Evolutionary conservation across 805 yeast genomes (phyloP).

Genomic region (Starmerella sp.): DNA sequence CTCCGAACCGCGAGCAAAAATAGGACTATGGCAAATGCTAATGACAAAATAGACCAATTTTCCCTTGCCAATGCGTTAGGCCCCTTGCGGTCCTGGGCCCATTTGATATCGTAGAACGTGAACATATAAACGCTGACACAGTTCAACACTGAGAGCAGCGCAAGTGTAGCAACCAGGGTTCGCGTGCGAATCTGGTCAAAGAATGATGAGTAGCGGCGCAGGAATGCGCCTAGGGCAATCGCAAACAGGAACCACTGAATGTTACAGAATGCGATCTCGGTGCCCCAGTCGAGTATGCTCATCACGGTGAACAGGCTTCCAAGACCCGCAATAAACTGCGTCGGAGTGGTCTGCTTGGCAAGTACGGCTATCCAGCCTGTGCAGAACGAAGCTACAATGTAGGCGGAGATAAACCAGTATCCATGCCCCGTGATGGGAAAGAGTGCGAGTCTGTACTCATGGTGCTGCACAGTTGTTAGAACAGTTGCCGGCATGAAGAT

Average conservation of each 20-base stretch:
- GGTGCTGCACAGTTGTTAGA: not conserved
- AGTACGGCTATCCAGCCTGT: constrained; percentile 11
- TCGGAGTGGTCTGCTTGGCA: constrained; percentile 4
- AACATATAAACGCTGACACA: constrained; percentile 6
- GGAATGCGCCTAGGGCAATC: constrained; percentile 7
- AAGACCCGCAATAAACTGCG: constrained; percentile 6
- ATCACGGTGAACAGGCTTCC: constrained; percentile 2
- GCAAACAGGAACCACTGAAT: constrained; percentile 10
- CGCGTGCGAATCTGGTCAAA: constrained; percentile 4
- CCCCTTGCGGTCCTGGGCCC: constrained; percentile 6
- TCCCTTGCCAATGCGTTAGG: constrained; percentile 9
- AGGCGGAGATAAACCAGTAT: constrained; percentile 14
- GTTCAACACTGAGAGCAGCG: not conserved
- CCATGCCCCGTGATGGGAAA: constrained; percentile 6
- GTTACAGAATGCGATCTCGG: constrained; percentile 6
- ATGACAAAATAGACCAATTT: constrained; percentile 6
- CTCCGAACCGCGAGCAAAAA: constrained; percentile 3
- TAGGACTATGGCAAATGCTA: constrained; percentile 4
- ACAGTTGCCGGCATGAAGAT: not conserved
- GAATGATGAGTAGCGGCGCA: constrained; percentile 6
- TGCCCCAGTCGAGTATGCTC: constrained; percentile 3
- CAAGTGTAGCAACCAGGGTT: not conserved
- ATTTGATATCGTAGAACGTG: not conserved
- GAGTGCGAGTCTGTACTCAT: not conserved
- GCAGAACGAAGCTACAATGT: constrained; percentile 5